These are phyloP conservation scores for Lablab purpureus DNA, from an alignment of 306 rosid genomes.

Conservation along the genomic window DNA sequence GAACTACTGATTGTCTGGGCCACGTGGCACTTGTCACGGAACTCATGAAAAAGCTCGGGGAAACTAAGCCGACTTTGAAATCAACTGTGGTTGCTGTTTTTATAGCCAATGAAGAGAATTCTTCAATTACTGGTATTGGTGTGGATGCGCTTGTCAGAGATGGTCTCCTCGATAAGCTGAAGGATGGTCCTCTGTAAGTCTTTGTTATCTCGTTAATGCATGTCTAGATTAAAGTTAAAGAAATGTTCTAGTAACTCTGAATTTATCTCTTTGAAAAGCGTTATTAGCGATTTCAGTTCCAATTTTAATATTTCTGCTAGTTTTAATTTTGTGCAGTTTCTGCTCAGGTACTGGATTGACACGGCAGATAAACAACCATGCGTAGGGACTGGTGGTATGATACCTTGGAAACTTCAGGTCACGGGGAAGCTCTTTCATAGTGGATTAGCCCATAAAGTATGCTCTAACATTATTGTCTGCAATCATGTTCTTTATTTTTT, in stretches of 20 bases:
- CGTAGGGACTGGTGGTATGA: constrained; percentile 91
- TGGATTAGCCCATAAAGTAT: constrained; percentile 88
- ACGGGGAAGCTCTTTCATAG: constrained; percentile 93
- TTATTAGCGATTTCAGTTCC: neutral
- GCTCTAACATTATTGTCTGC: constrained; percentile 9
- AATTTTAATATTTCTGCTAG: constrained; percentile 1
- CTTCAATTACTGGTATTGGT: constrained; percentile 85
- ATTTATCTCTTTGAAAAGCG: neutral
- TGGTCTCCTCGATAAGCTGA: constrained; percentile 74
- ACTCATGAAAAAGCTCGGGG: constrained; percentile 83
- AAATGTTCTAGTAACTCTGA: neutral
- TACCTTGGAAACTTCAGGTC: constrained; percentile 88
- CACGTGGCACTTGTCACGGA: constrained; percentile 90
- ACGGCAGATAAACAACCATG: constrained; percentile 97
- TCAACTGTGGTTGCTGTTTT: constrained; percentile 88
- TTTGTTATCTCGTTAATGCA: neutral
- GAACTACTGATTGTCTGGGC: constrained; percentile 97
- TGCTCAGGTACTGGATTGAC: constrained; percentile 85
- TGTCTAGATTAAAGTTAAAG: neutral
- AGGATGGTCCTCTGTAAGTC: constrained; percentile 88
- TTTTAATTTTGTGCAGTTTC: constrained; percentile 22
- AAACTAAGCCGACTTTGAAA: constrained; percentile 75
- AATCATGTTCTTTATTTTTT: constrained; percentile 26
- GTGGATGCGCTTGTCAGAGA: constrained; percentile 88
- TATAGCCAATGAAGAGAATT: constrained; percentile 92